Conservation (phyloP, 2,329 filamentous ascomycete species). For the Pezicula carpinea region DNA sequence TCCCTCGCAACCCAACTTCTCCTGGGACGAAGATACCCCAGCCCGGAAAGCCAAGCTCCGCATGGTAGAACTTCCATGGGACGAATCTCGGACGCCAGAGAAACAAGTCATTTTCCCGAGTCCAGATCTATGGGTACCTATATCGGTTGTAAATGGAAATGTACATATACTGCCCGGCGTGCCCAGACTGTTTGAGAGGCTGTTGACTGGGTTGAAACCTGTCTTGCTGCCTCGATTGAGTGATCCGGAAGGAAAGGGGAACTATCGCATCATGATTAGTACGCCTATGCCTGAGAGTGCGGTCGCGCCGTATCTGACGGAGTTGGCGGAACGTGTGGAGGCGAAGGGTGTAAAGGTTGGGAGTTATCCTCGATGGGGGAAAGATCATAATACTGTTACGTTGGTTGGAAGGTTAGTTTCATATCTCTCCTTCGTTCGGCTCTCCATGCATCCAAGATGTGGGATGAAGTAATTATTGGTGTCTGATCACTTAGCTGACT, state of each 20-base stretch:
- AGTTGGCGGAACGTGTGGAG: slow-evolving; percentile 69
- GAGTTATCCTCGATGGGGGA: slow-evolving; percentile 91
- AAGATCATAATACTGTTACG: slow-evolving; percentile 83
- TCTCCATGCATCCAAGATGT: no score
- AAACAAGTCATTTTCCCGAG: slow-evolving; percentile 75
- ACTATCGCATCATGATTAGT: slow-evolving; percentile 73
- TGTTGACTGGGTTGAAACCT: slow-evolving; percentile 75
- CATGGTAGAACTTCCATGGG: slow-evolving; percentile 84
- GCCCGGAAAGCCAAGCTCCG: slow-evolving; percentile 76
- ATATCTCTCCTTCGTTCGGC: background rate
- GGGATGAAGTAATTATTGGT: slow-evolving; percentile 3
- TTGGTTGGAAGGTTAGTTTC: slow-evolving; percentile 60
- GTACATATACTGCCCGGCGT: slow-evolving; percentile 90
- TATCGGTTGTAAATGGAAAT: slow-evolving; percentile 86
- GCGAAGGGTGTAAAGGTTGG: slow-evolving; percentile 84
- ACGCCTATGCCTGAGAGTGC: slow-evolving; percentile 85
- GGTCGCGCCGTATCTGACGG: slow-evolving; percentile 77
- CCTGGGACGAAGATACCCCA: slow-evolving; percentile 79
- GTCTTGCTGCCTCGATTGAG: slow-evolving; percentile 62
- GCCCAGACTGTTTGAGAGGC: slow-evolving; percentile 71
- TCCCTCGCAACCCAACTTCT: slow-evolving; percentile 68
- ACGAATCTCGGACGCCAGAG: slow-evolving; percentile 57
- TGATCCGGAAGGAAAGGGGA: slow-evolving; percentile 79
- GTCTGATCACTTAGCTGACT: background rate
- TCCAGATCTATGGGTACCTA: slow-evolving; percentile 86